A percentile compares a stretch with the other conserved stretches of the same genome.
phyloP scores from a whole-genome alignment of 306 rosid genomes.

The Pachyrhizus erosus region DNA sequence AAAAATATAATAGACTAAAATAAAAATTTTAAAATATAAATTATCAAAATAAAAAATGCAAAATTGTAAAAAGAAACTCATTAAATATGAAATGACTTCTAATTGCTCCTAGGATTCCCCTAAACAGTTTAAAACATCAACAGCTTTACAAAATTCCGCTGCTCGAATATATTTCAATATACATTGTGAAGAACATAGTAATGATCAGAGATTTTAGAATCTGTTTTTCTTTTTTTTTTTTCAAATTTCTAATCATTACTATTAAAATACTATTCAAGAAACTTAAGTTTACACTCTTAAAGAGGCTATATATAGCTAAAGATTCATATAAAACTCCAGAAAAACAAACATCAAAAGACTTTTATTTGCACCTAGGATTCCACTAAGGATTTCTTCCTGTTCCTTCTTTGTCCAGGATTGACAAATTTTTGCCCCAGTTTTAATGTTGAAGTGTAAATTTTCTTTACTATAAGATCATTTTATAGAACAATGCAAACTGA shows the following conservation, averaged over 20 bases:
- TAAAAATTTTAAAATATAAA: too few species aligned
- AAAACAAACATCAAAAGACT: background rate
- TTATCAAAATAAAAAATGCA: too few species aligned
- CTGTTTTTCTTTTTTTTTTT: too few species aligned
- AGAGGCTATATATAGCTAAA: background rate
- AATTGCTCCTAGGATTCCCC: background rate
- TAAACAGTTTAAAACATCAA: background rate
- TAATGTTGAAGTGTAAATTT: background rate
- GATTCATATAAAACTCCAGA: background rate
- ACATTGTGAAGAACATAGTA: background rate
- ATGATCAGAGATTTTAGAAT: background rate
- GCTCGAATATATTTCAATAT: background rate
- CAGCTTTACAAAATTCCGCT: background rate
- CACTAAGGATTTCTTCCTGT: background rate
- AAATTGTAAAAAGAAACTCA: too few species aligned
- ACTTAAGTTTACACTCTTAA: background rate
- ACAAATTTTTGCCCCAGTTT: background rate
- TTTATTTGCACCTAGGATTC: slow-evolving; percentile 11
- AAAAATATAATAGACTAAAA: too few species aligned
- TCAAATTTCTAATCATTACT: background rate
- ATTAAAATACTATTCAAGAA: background rate
- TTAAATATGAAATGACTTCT: background rate
- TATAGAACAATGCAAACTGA: background rate
- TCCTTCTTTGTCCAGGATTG: slow-evolving; percentile 1
- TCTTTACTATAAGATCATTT: background rate